Conservation (phyloP, 2,329 filamentous ascomycete genomes). For the Pseudodiploospora longispora region DNA sequence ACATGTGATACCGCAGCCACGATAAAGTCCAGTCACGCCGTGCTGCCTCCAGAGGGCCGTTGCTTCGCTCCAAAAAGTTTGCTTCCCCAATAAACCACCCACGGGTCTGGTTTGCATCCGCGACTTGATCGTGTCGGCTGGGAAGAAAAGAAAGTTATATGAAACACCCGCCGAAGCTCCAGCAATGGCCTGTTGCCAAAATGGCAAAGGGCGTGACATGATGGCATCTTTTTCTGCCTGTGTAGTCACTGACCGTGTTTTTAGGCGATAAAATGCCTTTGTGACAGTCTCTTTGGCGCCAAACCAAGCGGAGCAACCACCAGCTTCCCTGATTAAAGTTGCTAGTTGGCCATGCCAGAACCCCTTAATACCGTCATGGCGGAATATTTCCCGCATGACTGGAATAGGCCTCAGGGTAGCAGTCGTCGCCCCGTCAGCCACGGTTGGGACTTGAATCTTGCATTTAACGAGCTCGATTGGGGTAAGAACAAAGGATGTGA, state of each 20-base stretch:
- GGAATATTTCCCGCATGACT: slow-evolving; percentile 73
- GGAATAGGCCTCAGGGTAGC: slow-evolving; percentile 54
- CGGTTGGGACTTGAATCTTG: slow-evolving; percentile 77
- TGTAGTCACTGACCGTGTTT: slow-evolving; percentile 33
- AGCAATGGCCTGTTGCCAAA: slow-evolving; percentile 82
- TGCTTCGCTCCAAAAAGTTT: slow-evolving; percentile 66
- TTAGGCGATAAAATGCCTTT: slow-evolving; percentile 56
- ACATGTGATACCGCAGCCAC: slow-evolving; percentile 91
- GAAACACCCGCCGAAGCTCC: slow-evolving; percentile 83
- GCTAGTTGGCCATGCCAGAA: slow-evolving; percentile 96
- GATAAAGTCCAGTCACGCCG: slow-evolving; percentile 78
- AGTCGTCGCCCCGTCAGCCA: slow-evolving; percentile 31
- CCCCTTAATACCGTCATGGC: slow-evolving; percentile 70
- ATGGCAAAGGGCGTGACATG: slow-evolving; percentile 50
- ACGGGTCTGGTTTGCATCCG: slow-evolving; percentile 87
- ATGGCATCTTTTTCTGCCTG: slow-evolving; percentile 32
- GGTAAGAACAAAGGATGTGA: slow-evolving; percentile 85
- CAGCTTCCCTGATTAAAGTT: slow-evolving; percentile 87
- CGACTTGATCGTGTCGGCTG: slow-evolving; percentile 94
- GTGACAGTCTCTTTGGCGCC: slow-evolving; percentile 78
- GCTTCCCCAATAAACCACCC: slow-evolving; percentile 43
- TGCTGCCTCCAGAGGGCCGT: slow-evolving; percentile 71
- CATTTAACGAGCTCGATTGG: slow-evolving; percentile 97
- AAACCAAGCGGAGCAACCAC: slow-evolving; percentile 92
- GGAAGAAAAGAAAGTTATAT: slow-evolving; percentile 97